Base-by-base conservation (phyloP, 768 basidiomycete genomes). In the Suillus brevipes region DNA sequence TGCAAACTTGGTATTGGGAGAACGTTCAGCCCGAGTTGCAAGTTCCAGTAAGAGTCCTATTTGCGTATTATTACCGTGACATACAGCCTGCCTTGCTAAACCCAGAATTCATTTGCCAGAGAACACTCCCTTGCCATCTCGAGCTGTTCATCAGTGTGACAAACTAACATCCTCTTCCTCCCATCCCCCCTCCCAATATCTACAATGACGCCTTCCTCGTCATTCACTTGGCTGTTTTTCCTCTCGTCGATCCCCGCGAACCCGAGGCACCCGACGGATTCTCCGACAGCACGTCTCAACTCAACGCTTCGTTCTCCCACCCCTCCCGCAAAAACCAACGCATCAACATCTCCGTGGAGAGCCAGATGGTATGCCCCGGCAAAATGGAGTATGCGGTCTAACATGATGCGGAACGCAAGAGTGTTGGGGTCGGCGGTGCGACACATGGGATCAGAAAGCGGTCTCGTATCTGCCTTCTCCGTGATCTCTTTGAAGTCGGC, bases 321-420 rank as follows among this genome's bases (percentile, higher is more conserved):
- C 0, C 94, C 94, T 4, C 95, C 94, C 0, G 91, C 83, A 73
- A 96, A 95, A 14, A 95, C 91, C 49, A 96, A 71, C 2, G 89
- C 94, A 73, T 95, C 90, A 13, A 95, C 84, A 31, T 80, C 65
- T 18, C 85, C 85, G 38, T 81, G 81, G 28, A 95, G 84, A 73
- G 91, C 89, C 69, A 93, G 78, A 69, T 89, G 86, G 74, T 94
- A 95, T 56, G 87, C 82, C 7, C 90, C 93, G 55, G 93, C 75
- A 67, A 81, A 94, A 69, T 88, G 83, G 63, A 92, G 70, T 56
- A 96, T 81, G 23, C 94, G 81, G 75, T 96, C 94, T 12, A 89
- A 79, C 70, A 95, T 86, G 40, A 95, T 74, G n/a, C 89, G 82
- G 71, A 93, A 94, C 13, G 94, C 92, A 8, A 95, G 80, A 40